phyloP scores from a whole-genome alignment of 352 stramenopile genomes.

The Pythium utonaiense region DNA sequence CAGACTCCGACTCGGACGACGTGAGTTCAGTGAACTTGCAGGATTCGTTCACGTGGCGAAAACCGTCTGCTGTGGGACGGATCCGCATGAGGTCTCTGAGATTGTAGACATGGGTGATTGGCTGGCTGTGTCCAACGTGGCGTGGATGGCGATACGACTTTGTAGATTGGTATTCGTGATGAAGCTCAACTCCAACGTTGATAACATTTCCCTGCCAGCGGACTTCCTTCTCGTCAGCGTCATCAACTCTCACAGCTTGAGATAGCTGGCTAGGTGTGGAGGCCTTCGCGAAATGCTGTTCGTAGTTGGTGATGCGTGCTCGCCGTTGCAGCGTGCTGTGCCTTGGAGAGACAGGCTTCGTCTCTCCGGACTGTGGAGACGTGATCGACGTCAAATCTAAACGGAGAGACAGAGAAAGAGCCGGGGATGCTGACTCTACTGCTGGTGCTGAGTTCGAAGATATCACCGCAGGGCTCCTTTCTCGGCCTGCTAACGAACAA shows the following conservation, averaged over 20 bases:
- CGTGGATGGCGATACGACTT: conserved; percentile 2
- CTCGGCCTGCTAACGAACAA: too few species aligned
- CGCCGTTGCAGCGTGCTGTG: too few species aligned
- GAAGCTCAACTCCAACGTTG: conserved; percentile 4
- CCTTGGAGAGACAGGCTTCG: background rate
- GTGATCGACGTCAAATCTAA: background rate
- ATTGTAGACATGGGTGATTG: conserved; percentile 35
- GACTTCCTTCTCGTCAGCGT: conserved; percentile 18
- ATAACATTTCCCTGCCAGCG: conserved; percentile 23
- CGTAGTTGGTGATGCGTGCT: conserved; percentile 34
- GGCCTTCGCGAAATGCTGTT: conserved; percentile 26
- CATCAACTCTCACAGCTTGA: conserved; percentile 8
- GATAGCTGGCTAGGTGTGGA: conserved; percentile 2
- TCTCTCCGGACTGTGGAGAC: background rate
- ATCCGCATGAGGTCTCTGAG: conserved; percentile 44
- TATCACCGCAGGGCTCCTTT: too few species aligned
- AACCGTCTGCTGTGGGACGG: conserved; percentile 42
- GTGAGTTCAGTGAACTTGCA: conserved; percentile 44
- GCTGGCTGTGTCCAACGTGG: background rate
- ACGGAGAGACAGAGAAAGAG: background rate
- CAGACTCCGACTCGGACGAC: conserved; percentile 23
- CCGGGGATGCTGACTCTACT: too few species aligned
- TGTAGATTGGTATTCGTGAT: background rate
- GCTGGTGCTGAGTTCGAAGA: too few species aligned
- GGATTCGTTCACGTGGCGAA: conserved; percentile 44